phyloP scores from a whole-genome alignment of 2,329 filamentous ascomycete genomes.

The Claviceps maximensis region DNA sequence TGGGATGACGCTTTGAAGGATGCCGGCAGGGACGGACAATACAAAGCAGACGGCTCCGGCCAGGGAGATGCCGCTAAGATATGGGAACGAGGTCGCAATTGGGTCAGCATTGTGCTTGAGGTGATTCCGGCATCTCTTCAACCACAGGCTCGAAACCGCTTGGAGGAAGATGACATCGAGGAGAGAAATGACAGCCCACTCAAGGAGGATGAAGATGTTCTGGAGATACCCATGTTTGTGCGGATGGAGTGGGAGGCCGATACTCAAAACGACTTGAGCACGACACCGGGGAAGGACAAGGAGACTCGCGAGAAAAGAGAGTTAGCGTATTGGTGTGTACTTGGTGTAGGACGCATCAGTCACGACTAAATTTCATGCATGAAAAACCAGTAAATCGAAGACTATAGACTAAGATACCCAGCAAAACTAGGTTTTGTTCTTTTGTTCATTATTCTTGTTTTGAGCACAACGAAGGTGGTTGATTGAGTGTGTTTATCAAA shows the following conservation, averaged over 20 bases:
- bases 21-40: slow-evolving; percentile 24
- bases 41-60: slow-evolving; percentile 26
- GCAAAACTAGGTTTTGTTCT: slow-evolving; percentile 5
- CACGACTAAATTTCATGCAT: slow-evolving; percentile 21
- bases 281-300: slow-evolving; percentile 37
- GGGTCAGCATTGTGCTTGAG: slow-evolving; percentile 88
- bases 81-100: slow-evolving; percentile 90
- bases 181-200: slow-evolving; percentile 33
- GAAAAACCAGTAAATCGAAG: not conserved
- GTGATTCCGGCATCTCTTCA: slow-evolving; percentile 55
- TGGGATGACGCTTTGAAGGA: slow-evolving; percentile 78
- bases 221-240: slow-evolving; percentile 93
- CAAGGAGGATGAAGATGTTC: slow-evolving; percentile 45
- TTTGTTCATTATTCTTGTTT: not conserved
- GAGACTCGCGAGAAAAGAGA: slow-evolving; percentile 67
- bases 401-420: slow-evolving; percentile 31
- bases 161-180: slow-evolving; percentile 20
- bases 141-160: slow-evolving; percentile 20
- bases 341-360: slow-evolving; percentile 73
- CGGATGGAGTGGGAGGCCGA: slow-evolving; percentile 81
- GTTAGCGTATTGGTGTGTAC: slow-evolving; percentile 88
- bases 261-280: slow-evolving; percentile 49
- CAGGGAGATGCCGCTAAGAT: slow-evolving; percentile 81
- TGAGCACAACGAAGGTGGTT: slow-evolving; percentile 9
- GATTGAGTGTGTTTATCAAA: slow-evolving; percentile 16